Percentiles rank a stretch among this genome's conserved stretches.
Evolutionary conservation across 1,284 basidiomycete genomes (phyloP).

Genomic region (Pisolithus thermaeus): DNA sequence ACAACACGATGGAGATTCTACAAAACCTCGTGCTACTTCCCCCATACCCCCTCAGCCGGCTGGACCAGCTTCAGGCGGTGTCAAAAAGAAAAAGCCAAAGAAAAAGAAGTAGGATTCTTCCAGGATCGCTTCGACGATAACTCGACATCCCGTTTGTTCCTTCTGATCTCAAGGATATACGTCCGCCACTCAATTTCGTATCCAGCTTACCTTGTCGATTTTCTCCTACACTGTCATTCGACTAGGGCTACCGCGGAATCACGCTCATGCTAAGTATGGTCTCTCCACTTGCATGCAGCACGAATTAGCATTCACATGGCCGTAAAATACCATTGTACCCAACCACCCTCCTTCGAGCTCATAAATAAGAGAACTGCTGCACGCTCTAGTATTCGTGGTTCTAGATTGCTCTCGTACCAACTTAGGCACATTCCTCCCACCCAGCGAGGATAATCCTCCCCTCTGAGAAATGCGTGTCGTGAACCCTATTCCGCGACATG

Average conservation of each 20-base stretch:
- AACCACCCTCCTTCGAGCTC: no score
- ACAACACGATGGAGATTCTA: constrained; percentile 13
- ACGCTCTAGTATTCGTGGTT: no score
- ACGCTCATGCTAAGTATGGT: no score
- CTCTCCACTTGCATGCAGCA: no score
- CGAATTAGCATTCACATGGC: no score
- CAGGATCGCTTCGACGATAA: constrained; percentile 5
- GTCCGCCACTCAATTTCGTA: background rate
- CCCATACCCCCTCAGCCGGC: constrained; percentile 21
- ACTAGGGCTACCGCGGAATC: background rate
- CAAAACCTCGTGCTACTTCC: constrained; percentile 22
- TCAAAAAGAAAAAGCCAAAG: constrained; percentile 52
- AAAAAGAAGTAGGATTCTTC: constrained; percentile 42
- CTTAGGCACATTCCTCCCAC: no score
- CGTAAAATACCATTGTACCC: no score
- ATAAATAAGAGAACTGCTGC: no score
- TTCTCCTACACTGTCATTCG: background rate
- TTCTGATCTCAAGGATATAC: background rate
- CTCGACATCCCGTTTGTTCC: constrained; percentile 10
- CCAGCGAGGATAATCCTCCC: no score
- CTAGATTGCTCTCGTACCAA: no score
- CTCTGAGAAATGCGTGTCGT: no score
- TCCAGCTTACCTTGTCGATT: background rate
- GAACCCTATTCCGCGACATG: no score
- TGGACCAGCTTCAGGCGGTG: constrained; percentile 32